Conservation (phyloP, 768 basidiomycete species). For the Lyophyllum decastes region DNA sequence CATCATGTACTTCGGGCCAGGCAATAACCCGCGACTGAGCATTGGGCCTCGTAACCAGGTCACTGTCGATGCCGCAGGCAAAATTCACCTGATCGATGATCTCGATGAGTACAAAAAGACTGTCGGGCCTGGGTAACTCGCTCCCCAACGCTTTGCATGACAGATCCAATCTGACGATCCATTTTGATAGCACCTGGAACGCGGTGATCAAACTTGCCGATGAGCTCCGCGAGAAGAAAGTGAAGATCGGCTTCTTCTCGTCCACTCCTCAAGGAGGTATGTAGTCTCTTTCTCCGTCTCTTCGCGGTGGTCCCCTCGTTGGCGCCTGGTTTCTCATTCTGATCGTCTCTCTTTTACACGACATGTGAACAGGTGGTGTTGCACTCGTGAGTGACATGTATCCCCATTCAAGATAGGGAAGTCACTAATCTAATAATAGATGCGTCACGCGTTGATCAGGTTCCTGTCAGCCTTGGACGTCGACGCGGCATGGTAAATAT, state of each 20-base stretch:
- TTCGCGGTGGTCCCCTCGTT: constrained; percentile 3
- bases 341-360: constrained; percentile 17
- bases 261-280: constrained; percentile 93
- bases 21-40: constrained; percentile 79
- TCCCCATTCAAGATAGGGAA: constrained; percentile 15
- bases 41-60: constrained; percentile 88
- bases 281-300: constrained; percentile 20
- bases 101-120: constrained; percentile 76
- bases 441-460: constrained; percentile 93
- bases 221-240: constrained; percentile 82
- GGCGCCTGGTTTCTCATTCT: constrained; percentile 4
- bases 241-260: constrained; percentile 92
- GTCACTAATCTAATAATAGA: constrained; percentile 42
- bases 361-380: constrained; percentile 69
- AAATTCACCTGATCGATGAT: constrained; percentile 85
- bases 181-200: constrained; percentile 63
- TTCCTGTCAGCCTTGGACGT: constrained; percentile 81
- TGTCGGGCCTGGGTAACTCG: constrained; percentile 57
- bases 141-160: not conserved
- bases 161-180: constrained; percentile 7
- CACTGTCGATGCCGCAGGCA: constrained; percentile 82
- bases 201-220: constrained; percentile 80
- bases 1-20: constrained; percentile 80
- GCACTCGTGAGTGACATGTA: constrained; percentile 67
- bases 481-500: constrained; percentile 76